Evolutionary conservation across 2,329 filamentous ascomycete genomes (phyloP).

Genomic region (Beauveria bassiana): DNA sequence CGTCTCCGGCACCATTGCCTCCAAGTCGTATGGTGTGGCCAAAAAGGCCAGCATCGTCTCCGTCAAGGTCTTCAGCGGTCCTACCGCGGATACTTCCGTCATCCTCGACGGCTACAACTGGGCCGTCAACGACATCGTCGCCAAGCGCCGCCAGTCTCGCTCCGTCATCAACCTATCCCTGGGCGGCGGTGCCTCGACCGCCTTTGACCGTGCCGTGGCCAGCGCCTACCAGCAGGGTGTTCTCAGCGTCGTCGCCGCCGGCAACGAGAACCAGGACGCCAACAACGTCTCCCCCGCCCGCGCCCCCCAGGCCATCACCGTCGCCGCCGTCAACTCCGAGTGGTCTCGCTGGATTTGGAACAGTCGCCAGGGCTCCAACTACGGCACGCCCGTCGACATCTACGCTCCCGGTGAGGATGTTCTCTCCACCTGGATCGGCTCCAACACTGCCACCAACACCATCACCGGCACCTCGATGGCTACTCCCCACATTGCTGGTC

Average conservation of each 20-base stretch:
- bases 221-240: slow-evolving; percentile 38
- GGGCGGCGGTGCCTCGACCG: slow-evolving; percentile 34
- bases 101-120: slow-evolving; percentile 30
- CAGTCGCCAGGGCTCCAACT: slow-evolving; percentile 34
- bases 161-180: slow-evolving; percentile 48
- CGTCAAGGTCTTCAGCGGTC: slow-evolving; percentile 53
- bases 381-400: slow-evolving; percentile 34
- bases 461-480: slow-evolving; percentile 47
- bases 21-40: slow-evolving; percentile 53
- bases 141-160: slow-evolving; percentile 17
- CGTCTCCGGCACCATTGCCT: slow-evolving; percentile 54
- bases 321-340: slow-evolving; percentile 38
- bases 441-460: slow-evolving; percentile 25
- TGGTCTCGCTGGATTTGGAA: slow-evolving; percentile 30
- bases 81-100: slow-evolving; percentile 37
- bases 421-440: slow-evolving; percentile 34
- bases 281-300: slow-evolving; percentile 37
- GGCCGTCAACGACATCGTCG: slow-evolving; percentile 13
- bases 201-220: slow-evolving; percentile 43
- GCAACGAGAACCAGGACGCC: slow-evolving; percentile 39
- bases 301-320: slow-evolving; percentile 40
- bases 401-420: slow-evolving; percentile 37
- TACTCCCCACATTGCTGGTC: slow-evolving; percentile 34
- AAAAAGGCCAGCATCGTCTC: slow-evolving; percentile 48
- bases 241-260: slow-evolving; percentile 47